phyloP scores from a whole-genome alignment of 352 stramenopile species.

The Pythium sukuiense region DNA sequence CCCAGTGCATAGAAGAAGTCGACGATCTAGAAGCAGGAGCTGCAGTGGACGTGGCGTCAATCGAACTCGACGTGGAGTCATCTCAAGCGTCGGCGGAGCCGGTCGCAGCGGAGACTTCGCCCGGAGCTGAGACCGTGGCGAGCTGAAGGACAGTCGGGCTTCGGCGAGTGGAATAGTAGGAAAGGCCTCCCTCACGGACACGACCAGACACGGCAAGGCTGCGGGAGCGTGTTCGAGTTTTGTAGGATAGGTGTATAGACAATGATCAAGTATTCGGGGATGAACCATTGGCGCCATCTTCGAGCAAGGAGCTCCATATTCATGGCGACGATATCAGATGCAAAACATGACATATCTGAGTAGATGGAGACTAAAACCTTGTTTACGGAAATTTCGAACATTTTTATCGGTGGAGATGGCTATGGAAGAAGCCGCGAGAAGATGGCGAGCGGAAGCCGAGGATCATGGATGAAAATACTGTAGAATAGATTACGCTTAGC shows the following conservation, averaged over 20 bases:
- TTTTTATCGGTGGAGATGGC: neutral
- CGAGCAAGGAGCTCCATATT: neutral
- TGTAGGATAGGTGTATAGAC: conserved; percentile 22
- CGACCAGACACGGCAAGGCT: neutral
- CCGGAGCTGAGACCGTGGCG: neutral
- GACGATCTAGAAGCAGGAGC: neutral
- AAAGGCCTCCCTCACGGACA: neutral
- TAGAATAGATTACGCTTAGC: neutral
- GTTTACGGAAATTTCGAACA: neutral
- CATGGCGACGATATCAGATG: neutral
- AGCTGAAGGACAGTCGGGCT: neutral
- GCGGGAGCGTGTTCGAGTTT: conserved; percentile 3
- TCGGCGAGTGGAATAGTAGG: neutral
- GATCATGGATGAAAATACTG: neutral
- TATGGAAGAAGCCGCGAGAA: neutral
- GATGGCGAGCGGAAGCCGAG: neutral
- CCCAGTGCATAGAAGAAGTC: conserved; percentile 7
- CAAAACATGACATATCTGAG: neutral
- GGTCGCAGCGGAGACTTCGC: too few species aligned
- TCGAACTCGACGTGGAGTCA: conserved; percentile 9
- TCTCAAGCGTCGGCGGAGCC: neutral
- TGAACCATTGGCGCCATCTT: neutral
- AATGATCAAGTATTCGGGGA: conserved; percentile 9
- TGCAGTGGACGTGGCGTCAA: conserved; percentile 9
- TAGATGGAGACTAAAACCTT: neutral